Evolutionary conservation across 148 eudicot species (phyloP).

Genomic region (Chenopodium formosanum): DNA sequence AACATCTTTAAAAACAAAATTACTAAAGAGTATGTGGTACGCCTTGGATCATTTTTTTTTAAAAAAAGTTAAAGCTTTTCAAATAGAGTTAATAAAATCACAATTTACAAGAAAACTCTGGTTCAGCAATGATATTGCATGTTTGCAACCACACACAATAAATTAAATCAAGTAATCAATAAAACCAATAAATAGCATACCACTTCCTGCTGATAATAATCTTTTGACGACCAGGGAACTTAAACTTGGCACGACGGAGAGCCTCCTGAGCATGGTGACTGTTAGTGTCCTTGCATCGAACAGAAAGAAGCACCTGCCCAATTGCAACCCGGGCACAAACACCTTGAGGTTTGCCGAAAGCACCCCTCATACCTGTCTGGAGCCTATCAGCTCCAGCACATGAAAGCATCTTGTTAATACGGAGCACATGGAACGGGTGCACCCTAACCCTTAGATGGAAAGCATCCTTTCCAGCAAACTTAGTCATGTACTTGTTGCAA

Average conservation of each 20-base stretch:
- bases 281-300: conserved; percentile 40
- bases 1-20: not conserved
- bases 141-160: not conserved
- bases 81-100: not conserved
- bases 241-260: conserved; percentile 47
- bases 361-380: conserved; percentile 48
- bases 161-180: not conserved
- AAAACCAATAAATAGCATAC: conserved; percentile 17
- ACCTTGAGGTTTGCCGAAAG: conserved; percentile 42
- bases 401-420: conserved; percentile 50
- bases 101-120: not conserved
- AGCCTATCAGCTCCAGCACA: conserved; percentile 51
- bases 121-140: not conserved
- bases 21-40: not conserved
- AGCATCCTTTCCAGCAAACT: conserved; percentile 41
- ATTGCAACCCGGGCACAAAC: conserved; percentile 42
- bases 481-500: conserved; percentile 44
- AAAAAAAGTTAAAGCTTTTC: not conserved
- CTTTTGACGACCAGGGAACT: conserved; percentile 51
- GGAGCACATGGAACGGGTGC: conserved; percentile 43
- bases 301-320: conserved; percentile 44
- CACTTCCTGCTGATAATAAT: conserved; percentile 44
- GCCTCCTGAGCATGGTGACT: conserved; percentile 40
- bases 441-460: conserved; percentile 44
- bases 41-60: not conserved